Percentiles rank a stretch among this genome's conserved stretches.
Conservation (phyloP, 2,329 filamentous ascomycete species). For the Atkinsonella hypoxylon region DNA sequence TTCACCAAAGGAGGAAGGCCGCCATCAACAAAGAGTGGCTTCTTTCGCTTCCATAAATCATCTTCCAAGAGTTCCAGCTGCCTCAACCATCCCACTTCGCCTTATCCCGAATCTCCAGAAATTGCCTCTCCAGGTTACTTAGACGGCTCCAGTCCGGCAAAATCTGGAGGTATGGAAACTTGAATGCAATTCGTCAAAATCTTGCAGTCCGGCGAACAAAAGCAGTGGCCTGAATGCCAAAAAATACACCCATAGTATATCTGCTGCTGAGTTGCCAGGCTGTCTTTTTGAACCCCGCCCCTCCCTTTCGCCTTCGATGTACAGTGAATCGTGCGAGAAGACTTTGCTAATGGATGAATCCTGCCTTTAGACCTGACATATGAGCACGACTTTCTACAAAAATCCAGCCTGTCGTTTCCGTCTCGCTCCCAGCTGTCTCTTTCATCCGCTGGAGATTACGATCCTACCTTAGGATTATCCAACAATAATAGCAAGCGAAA, state of each 20-base stretch:
- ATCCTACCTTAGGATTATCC: constrained; percentile 22
- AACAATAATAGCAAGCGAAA: constrained; percentile 29
- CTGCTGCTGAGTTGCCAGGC: not conserved
- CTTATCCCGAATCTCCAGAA: constrained; percentile 24
- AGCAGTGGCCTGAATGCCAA: not conserved
- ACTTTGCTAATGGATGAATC: not conserved
- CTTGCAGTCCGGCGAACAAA: not conserved
- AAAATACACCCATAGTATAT: not conserved
- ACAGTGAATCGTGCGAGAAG: not conserved
- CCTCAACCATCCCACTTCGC: constrained; percentile 14
- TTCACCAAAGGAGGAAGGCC: constrained; percentile 1
- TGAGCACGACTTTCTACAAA: constrained; percentile 23
- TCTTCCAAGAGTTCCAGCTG: constrained; percentile 29
- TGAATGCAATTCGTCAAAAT: not conserved
- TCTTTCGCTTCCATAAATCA: constrained; percentile 39
- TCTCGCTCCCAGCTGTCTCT: constrained; percentile 42
- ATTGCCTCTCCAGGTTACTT: constrained; percentile 26
- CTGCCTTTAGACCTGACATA: constrained; percentile 14
- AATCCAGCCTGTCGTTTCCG: constrained; percentile 27
- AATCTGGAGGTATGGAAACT: constrained; percentile 21
- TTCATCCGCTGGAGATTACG: constrained; percentile 35
- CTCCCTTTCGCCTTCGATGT: not conserved
- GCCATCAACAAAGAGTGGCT: constrained; percentile 35
- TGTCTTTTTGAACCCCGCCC: not conserved
- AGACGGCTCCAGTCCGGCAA: constrained; percentile 18